Evolutionary conservation across 352 stramenopile genomes (phyloP), one percentile per base, ranked within the genome.

Genomic region (Phytophthora cryptogea): DNA sequence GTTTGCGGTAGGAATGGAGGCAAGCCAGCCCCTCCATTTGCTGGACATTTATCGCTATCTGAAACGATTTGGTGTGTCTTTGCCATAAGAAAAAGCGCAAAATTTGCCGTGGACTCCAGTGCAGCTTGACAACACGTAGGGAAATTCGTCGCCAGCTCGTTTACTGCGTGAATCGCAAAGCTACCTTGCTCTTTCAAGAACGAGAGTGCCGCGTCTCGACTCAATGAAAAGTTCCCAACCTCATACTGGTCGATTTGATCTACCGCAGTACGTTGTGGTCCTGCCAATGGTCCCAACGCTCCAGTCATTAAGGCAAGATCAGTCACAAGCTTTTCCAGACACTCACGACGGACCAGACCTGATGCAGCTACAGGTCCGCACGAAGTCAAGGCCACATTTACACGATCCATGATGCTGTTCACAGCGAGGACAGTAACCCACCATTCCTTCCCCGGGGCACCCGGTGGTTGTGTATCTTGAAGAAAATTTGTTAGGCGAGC

Each of bases 121-220:
- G 54, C 58, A 46, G 58, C 52, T 54, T 72, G 47, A 11, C 52
- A 59, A n/a, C 46, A 60, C 20, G 40, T 45, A 11, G 59, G 54
- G 36, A 63, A 62, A 17, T 11, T 47, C 17, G 49, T 31, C 30
- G 47, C 45, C 40, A 73, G 52, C 14, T 69, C 54, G 11, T 66
- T 48, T 13, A 73, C 27, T 0, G 65, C 51, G 4, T 48, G 52
- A 8, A 69, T 70, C 30, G 56, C 54, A 20, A 69, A 73, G 37
- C 65, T 70, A 16, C 65, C 54, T 67, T 70, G 65, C 26, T 73
- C 60, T 55, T 73, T 73, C 33, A 73, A 16, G 37, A 72, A 72
- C 5, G 45, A 59, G 48, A 65, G 28, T 1, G 54, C 58, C 14
- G 44, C 48, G 10, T 64, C 53, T 47, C 46, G 47, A 59, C 42